A percentile compares a stretch with the other conserved stretches of the same genome.
These are phyloP conservation scores for Neurospora intermedia DNA, from an alignment of 495 filamentous ascomycete genomes.

Conservation along the genomic window DNA sequence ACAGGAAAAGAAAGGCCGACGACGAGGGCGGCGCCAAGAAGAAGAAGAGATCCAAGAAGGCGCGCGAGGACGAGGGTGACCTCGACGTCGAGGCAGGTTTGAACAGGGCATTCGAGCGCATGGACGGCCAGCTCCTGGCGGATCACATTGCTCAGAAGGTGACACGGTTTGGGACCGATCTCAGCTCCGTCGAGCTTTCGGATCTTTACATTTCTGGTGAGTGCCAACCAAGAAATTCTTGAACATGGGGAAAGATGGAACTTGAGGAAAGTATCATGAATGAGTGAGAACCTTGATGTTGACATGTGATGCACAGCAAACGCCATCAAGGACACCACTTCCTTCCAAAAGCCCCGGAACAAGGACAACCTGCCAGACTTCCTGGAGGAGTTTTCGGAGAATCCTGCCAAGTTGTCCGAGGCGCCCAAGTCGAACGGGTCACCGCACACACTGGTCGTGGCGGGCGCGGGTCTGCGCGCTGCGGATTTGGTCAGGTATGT, in stretches of 20 bases:
- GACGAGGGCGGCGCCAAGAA: constrained; percentile 27
- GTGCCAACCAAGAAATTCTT: constrained; percentile 4
- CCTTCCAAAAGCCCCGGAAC: constrained; percentile 50
- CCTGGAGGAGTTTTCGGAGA: constrained; percentile 52
- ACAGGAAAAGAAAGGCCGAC: constrained; percentile 30
- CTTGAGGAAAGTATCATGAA: background rate
- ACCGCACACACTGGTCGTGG: constrained; percentile 79
- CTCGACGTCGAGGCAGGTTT: constrained; percentile 54
- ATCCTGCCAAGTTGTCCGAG: constrained; percentile 43
- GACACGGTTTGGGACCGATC: constrained; percentile 61
- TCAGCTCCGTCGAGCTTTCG: constrained; percentile 73
- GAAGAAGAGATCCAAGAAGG: constrained; percentile 46
- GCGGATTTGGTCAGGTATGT: constrained; percentile 63
- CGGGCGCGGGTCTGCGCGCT: constrained; percentile 68
- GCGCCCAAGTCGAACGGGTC: constrained; percentile 60
- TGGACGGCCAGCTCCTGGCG: constrained; percentile 74
- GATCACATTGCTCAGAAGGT: constrained; percentile 77
- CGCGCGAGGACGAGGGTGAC: constrained; percentile 45
- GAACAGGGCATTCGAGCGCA: constrained; percentile 67
- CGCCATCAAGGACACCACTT: constrained; percentile 56
- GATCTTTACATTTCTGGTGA: constrained; percentile 74
- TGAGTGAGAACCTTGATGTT: background rate
- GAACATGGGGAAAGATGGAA: background rate
- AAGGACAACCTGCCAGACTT: constrained; percentile 66
- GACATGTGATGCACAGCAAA: constrained; percentile 15